Conservation (phyloP, 2,329 filamentous ascomycete species). For the Remersonia thermophila region DNA sequence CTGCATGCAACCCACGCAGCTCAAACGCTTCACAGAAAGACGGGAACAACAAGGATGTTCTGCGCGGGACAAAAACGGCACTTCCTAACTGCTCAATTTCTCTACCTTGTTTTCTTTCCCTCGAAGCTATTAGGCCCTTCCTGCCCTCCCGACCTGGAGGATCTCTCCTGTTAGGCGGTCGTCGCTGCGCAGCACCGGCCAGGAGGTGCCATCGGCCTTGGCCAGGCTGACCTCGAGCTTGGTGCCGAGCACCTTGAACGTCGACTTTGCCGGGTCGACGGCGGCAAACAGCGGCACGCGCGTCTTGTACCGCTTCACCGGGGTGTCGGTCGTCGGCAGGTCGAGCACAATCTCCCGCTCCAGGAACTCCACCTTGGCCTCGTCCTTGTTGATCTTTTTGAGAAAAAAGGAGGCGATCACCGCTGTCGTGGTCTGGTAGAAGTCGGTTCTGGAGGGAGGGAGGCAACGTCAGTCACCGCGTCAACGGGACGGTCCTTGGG, state of each 20-base stretch:
- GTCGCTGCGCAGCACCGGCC: constrained; percentile 74
- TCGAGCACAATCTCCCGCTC: constrained; percentile 58
- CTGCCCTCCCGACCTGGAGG: constrained; percentile 77
- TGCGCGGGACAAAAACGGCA: too few species aligned
- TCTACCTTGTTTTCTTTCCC: too few species aligned
- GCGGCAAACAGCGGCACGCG: constrained; percentile 62
- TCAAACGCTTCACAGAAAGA: too few species aligned
- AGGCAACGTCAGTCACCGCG: not conserved
- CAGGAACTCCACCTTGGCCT: constrained; percentile 59
- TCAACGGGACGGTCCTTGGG: too few species aligned
- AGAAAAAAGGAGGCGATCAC: constrained; percentile 90
- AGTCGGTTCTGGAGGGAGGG: constrained; percentile 53
- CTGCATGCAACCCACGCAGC: too few species aligned
- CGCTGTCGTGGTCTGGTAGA: constrained; percentile 77
- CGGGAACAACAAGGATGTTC: too few species aligned
- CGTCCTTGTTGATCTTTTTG: constrained; percentile 87
- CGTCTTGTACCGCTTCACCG: constrained; percentile 61
- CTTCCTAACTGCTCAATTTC: too few species aligned
- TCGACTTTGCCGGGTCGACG: constrained; percentile 64
- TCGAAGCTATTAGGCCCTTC: constrained; percentile 26
- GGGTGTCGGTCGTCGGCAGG: constrained; percentile 69
- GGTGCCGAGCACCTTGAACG: constrained; percentile 72
- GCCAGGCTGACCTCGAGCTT: constrained; percentile 72
- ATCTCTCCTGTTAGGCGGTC: constrained; percentile 62
- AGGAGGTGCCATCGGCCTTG: constrained; percentile 63